A percentile compares a stretch with the other conserved stretches of the same genome.
phyloP scores from a whole-genome alignment of 2,329 filamentous ascomycete genomes.

The Aspergillus carbonarius region DNA sequence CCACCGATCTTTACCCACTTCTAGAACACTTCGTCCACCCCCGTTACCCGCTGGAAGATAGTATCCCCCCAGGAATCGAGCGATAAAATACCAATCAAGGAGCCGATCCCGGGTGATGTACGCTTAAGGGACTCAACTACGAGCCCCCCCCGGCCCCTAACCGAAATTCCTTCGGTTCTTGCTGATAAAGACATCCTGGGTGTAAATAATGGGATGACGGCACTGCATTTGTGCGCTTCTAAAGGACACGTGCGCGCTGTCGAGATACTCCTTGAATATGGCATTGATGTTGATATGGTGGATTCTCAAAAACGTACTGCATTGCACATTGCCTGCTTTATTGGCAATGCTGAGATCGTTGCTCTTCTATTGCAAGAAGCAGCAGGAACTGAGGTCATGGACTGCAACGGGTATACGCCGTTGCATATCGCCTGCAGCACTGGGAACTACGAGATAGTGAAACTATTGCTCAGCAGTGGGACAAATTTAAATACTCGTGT shows the following conservation, averaged over 20 bases:
- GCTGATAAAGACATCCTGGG: background rate
- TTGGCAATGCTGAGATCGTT: background rate
- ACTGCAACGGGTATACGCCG: background rate
- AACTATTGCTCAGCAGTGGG: background rate
- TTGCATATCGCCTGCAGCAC: background rate
- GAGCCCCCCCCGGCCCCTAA: background rate
- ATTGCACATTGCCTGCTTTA: background rate
- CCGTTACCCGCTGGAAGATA: no score
- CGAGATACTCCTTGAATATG: background rate
- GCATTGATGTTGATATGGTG: background rate
- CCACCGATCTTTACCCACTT: no score
- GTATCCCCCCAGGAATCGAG: no score
- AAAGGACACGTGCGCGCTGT: background rate
- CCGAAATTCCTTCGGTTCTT: background rate
- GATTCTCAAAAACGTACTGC: background rate
- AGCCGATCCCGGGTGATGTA: no score
- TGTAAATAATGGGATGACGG: background rate
- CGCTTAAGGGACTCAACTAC: background rate
- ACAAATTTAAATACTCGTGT: background rate
- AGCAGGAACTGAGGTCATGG: background rate
- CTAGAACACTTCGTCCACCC: no score
- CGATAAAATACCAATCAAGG: no score
- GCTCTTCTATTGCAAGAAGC: background rate
- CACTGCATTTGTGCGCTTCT: background rate
- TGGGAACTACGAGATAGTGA: background rate